A percentile compares a stretch with the other conserved stretches of the same genome.
Evolutionary conservation across 306 rosid species (phyloP).

Genomic region (Begonia loranthoides): DNA sequence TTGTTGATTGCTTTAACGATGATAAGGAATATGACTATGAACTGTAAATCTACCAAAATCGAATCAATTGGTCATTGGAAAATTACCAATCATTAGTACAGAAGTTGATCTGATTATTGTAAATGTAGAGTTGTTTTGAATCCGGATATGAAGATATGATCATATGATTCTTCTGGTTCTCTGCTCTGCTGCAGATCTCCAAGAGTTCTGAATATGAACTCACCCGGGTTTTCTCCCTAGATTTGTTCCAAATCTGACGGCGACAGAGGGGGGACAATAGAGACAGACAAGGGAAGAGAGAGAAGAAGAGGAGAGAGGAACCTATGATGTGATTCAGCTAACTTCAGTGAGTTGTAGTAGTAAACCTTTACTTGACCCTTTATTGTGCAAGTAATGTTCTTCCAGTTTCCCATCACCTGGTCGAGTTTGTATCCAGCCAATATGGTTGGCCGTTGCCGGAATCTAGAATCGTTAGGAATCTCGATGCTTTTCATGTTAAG

Average conservation of each 20-base stretch:
- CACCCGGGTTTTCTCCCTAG: background rate
- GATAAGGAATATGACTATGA: background rate
- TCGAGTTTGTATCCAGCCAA: conserved; percentile 66
- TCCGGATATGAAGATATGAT: background rate
- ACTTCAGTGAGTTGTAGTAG: conserved; percentile 7
- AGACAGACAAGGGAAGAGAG: conserved; percentile 1
- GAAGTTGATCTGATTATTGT: background rate
- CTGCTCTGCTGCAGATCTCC: conserved; percentile 42
- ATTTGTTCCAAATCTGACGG: background rate
- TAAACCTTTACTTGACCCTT: conserved; percentile 23
- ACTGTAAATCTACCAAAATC: background rate
- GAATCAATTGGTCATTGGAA: too few relatives aligned
- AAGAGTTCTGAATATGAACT: conserved; percentile 35
- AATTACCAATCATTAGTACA: background rate
- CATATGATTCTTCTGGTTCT: background rate
- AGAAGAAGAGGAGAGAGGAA: conserved; percentile 3
- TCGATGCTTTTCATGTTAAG: conserved; percentile 15
- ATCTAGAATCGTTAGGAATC: conserved; percentile 12
- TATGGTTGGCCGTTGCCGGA: conserved; percentile 18
- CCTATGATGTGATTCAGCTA: conserved; percentile 25
- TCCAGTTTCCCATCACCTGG: conserved; percentile 24
- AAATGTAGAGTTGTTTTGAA: background rate
- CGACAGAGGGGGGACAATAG: background rate
- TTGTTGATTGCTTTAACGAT: background rate
- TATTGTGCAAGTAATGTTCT: conserved; percentile 28